Base-by-base conservation (phyloP, 1,284 basidiomycete species). In the Somion occarium region DNA sequence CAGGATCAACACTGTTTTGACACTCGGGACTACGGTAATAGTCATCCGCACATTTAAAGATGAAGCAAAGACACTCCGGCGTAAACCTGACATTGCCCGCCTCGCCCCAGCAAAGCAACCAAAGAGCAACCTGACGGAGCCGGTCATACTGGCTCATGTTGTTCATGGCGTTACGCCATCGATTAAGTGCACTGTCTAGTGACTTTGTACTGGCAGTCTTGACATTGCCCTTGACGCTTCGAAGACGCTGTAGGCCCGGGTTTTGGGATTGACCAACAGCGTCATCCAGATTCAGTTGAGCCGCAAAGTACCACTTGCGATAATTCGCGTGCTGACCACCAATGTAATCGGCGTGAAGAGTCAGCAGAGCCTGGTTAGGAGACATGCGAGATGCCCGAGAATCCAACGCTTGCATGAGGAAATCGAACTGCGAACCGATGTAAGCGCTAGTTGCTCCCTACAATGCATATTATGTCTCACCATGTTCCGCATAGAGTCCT, bases 41-140 rank as follows among this genome's bases (percentile, higher is more conserved):
- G 73, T 99, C 96, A 70, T 99, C 96, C 48, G 97, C 96, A 64
- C 96, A 99, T 74, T 99, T 99, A 88, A 99, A 99, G 69, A 99
- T 96, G 82, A 98, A 99, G 75, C 96, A 98, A 50, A 99, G 74
- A 64, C 91, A 94, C 68, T 99, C 96, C 22, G 97, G 95, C 37
- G 93, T 88, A 72, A 98, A 98, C 53, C 96, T 88, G 52, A 99
- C 91, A 66, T 99, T 97, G 49, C 94, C 95, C 1, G 90, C 96
- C 73, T 99, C 96, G 58, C 95, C 96, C 96, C 97, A 99, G 68
- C 94, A 98, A 47, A 99, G 80, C 44, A 99, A 82, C 70, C 88
- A 99, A 26, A 99, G 83, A 0, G 96, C 96, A 56, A 99, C 83
- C 71, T 99, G 96, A 23, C 97, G 88, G 26, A 98, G 80, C 60